Evolutionary conservation across 768 basidiomycete genomes (phyloP).

Genomic region (Hypholoma fasciculare): DNA sequence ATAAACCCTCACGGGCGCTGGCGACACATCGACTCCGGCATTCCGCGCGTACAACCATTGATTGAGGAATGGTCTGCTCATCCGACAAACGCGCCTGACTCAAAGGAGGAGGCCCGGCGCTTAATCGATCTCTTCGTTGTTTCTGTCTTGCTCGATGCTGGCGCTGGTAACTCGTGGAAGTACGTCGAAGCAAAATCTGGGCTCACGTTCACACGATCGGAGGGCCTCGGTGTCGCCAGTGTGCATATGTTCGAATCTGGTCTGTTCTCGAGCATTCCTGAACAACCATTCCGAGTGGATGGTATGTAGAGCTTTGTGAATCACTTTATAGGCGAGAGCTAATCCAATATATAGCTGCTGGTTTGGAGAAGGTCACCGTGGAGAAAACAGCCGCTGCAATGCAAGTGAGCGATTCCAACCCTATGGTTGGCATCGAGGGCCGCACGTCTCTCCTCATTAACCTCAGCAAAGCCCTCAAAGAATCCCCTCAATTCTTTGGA

Average conservation of each 20-base stretch:
- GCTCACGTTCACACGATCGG: conserved; percentile 61
- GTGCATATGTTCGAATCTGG: conserved; percentile 87
- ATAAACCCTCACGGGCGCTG: conserved; percentile 89
- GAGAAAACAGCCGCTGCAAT: conserved; percentile 64
- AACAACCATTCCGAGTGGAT: conserved; percentile 75
- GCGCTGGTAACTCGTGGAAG: conserved; percentile 82
- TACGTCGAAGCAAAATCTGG: conserved; percentile 65
- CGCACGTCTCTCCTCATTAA: conserved; percentile 75
- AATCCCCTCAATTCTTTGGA: conserved; percentile 72
- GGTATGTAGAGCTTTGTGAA: conserved; percentile 46
- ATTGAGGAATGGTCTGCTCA: conserved; percentile 52
- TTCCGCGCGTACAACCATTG: conserved; percentile 61
- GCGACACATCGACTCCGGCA: conserved; percentile 80
- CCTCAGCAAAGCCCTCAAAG: conserved; percentile 69
- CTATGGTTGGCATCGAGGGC: conserved; percentile 90
- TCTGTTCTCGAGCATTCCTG: conserved; percentile 68
- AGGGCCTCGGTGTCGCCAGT: conserved; percentile 88
- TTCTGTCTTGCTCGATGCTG: conserved; percentile 93
- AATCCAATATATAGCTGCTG: conserved; percentile 51
- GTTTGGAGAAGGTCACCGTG: conserved; percentile 62
- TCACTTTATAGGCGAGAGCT: background rate
- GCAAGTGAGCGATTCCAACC: conserved; percentile 78
- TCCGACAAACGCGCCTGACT: conserved; percentile 37
- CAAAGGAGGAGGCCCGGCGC: conserved; percentile 65
- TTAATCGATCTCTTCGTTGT: conserved; percentile 89